Base-by-base conservation (phyloP, 495 filamentous ascomycete species). In the Bacidia gigantensis region DNA sequence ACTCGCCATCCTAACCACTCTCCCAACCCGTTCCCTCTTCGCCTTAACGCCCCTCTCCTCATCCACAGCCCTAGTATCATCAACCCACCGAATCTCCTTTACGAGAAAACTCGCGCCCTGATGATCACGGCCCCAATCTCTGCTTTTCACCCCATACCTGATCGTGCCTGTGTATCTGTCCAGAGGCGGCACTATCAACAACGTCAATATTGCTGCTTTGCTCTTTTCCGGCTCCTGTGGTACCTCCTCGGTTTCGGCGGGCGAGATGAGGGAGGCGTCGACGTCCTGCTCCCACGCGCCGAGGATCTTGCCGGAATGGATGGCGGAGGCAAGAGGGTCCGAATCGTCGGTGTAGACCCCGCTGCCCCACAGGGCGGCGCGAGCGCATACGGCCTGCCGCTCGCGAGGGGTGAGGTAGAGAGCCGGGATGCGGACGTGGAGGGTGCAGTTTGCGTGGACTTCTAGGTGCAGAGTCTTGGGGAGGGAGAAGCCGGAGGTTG, bases 291-390 rank as follows among this genome's bases (percentile, higher is more conserved):
- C 76, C 83, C 88, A 94, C 54, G 85, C 86, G 23, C 90, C 92
- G 10, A 84, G 80, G 52, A 98, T 83, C 77, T 84, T 96, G 9
- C 93, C 93, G 12, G 82, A 79, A 65, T 98, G 92, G 52, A 97
- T 92, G 51, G 90, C 88, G 2, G 89, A 89, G 0, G 89, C 93
- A 46, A 98, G 75, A 3, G 88, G 78, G 62, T 98, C 93, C 0
- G 88, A 94, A 67, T 98, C 93, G 58, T 97, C 93, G 0, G 89
- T 95, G 64, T 98, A 97, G 3, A 97, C 73, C 18, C 89, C 87
- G 0, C 87, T 89, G 10, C 92, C 92, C 89, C 89, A 98, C 2
- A 98, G 65, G 1, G 84, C 82, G 41, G 84, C 77, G 12, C 82
- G 74, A 5, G 75, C 66, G 20, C 86, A 89, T 56, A 97, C 87